Evolutionary conservation across 139 green algal genomes (phyloP).

Genomic region (Pleodorina starrii): DNA sequence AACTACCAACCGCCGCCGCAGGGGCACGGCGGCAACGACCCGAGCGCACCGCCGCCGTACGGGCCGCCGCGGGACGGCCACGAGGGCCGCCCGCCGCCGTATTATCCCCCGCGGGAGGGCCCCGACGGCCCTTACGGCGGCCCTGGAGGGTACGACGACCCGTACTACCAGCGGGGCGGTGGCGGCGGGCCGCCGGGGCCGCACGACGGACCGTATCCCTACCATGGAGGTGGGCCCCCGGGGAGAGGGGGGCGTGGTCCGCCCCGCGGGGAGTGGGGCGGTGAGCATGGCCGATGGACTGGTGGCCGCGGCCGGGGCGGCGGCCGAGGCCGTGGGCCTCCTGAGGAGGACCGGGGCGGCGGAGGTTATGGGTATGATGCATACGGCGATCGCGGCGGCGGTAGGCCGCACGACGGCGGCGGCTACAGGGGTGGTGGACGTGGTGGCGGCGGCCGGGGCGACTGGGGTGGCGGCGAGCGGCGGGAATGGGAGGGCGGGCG

Average conservation of each 20-base stretch:
- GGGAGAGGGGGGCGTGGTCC: not conserved
- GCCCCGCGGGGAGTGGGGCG: not conserved
- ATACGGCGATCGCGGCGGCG: not conserved
- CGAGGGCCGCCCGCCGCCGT: conserved; percentile 15
- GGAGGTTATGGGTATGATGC: not conserved
- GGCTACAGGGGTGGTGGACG: not conserved
- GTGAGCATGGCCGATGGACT: not conserved
- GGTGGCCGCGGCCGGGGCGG: not conserved
- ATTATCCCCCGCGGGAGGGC: not conserved
- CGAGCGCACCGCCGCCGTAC: not conserved
- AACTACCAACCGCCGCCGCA: not conserved
- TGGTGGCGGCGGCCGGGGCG: not conserved
- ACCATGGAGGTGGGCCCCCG: not conserved
- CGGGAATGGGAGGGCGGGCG: conserved; percentile 7
- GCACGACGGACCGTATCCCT: conserved; percentile 9
- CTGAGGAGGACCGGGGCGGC: not conserved
- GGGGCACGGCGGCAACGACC: not conserved
- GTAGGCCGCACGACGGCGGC: not conserved
- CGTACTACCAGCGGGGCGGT: not conserved
- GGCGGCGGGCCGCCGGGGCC: not conserved
- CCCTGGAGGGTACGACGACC: conserved; percentile 3
- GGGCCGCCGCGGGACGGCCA: not conserved
- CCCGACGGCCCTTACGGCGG: not conserved
- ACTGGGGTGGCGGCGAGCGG: conserved; percentile 3
- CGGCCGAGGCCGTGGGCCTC: not conserved